These are phyloP conservation scores for Rhizopogon sp. DNA, from an alignment of 768 basidiomycete genomes.

Conservation along the genomic window DNA sequence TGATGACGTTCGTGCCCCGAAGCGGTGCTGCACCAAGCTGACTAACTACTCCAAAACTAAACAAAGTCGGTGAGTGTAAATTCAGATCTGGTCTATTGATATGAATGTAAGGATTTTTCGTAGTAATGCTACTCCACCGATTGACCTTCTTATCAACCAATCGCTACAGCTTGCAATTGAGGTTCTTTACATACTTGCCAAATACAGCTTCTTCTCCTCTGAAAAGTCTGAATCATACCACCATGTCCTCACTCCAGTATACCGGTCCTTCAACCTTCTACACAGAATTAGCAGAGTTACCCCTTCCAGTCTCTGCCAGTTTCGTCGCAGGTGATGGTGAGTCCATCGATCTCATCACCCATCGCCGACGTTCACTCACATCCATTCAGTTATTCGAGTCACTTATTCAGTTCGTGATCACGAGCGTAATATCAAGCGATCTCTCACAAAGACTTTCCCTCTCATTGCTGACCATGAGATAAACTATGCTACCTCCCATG, in stretches of 20 bases:
- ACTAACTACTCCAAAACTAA: too few relatives aligned
- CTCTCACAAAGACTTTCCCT: constrained; percentile 33
- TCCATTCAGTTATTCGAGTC: constrained; percentile 34
- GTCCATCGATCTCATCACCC: background rate
- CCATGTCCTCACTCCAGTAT: constrained; percentile 17
- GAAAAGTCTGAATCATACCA: too few relatives aligned
- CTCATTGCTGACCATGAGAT: constrained; percentile 1
- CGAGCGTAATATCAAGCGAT: constrained; percentile 41
- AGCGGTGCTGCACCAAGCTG: too few relatives aligned
- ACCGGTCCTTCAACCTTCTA: constrained; percentile 23
- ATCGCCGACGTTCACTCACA: background rate
- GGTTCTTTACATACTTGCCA: background rate
- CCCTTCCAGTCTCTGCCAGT: constrained; percentile 30
- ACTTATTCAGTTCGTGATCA: constrained; percentile 48
- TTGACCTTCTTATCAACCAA: background rate
- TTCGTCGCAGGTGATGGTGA: constrained; percentile 20
- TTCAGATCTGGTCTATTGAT: too few relatives aligned
- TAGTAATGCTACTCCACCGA: background rate
- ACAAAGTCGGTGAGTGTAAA: too few relatives aligned
- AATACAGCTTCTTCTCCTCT: background rate
- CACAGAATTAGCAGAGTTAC: constrained; percentile 35
- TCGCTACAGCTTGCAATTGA: background rate
- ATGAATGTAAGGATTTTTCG: too few relatives aligned
- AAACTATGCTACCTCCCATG: constrained; percentile 10
- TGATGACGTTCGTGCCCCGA: too few relatives aligned